A percentile compares a stretch with the other conserved stretches of the same genome.
Evolutionary conservation across 2,329 filamentous ascomycete species (phyloP).

Genomic region (Knoxdaviesia capensis): DNA sequence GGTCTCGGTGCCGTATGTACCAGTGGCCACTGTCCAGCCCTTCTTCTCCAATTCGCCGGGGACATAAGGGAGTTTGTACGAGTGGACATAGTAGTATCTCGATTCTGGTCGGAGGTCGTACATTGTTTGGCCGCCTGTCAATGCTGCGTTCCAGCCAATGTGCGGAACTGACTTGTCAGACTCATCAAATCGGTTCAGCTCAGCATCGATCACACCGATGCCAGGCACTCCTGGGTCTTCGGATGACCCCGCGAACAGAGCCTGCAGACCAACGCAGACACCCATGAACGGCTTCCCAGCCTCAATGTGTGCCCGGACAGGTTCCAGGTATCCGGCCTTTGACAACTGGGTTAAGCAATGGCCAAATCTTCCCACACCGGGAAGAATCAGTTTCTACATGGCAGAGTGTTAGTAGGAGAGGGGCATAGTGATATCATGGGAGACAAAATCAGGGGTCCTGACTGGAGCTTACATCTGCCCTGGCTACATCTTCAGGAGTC

Average conservation of each 20-base stretch:
- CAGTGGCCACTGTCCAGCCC: slow-evolving; percentile 87
- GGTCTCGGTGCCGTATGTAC: slow-evolving; percentile 66
- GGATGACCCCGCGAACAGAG: slow-evolving; percentile 67
- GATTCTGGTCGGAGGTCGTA: slow-evolving; percentile 63
- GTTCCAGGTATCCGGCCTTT: slow-evolving; percentile 63
- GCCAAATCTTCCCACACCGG: slow-evolving; percentile 92
- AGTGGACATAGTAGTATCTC: slow-evolving; percentile 99
- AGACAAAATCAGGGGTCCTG: not conserved
- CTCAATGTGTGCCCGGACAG: slow-evolving; percentile 64
- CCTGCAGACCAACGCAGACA: slow-evolving; percentile 88
- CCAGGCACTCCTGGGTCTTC: slow-evolving; percentile 57
- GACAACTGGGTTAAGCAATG: slow-evolving; percentile 79
- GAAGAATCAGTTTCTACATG: slow-evolving; percentile 70
- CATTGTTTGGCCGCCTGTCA: slow-evolving; percentile 34
- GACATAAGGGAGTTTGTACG: slow-evolving; percentile 65
- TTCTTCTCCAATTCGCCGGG: slow-evolving; percentile 53
- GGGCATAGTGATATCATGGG: not conserved
- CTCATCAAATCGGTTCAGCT: slow-evolving; percentile 59
- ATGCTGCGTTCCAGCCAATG: slow-evolving; percentile 95
- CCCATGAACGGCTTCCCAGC: slow-evolving; percentile 96
- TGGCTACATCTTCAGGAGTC: slow-evolving; percentile 62
- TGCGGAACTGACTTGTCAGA: slow-evolving; percentile 80
- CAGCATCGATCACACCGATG: slow-evolving; percentile 51
- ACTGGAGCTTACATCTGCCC: slow-evolving; percentile 49
- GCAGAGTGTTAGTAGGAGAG: slow-evolving; percentile 1